phyloP scores from a whole-genome alignment of 2,329 filamentous ascomycete species.

The Pleomassaria siparia region DNA sequence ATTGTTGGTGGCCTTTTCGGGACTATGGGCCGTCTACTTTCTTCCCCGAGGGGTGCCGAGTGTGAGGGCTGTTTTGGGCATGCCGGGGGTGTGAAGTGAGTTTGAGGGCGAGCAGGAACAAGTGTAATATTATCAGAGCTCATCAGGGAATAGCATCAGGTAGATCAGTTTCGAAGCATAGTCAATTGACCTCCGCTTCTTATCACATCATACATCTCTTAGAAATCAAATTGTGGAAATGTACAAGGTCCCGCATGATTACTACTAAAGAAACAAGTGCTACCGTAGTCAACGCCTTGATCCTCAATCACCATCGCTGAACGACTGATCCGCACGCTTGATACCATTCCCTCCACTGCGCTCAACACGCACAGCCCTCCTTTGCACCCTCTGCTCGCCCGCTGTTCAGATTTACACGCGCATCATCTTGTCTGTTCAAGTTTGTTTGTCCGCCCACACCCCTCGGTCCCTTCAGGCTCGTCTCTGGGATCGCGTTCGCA shows the following conservation, averaged over 20 bases:
- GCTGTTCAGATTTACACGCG: slow-evolving; percentile 79
- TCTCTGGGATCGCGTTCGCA: slow-evolving; percentile 96
- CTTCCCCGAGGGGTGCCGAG: slow-evolving; percentile 48
- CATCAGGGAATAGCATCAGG: background rate
- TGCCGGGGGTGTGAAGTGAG: slow-evolving; percentile 46
- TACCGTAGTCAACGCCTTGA: slow-evolving; percentile 4
- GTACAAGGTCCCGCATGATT: background rate
- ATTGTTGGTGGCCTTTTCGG: slow-evolving; percentile 49
- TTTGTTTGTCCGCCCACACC: slow-evolving; percentile 62
- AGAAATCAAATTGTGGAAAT: background rate
- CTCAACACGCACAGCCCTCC: slow-evolving; percentile 85
- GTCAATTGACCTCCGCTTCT: background rate
- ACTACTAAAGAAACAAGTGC: slow-evolving; percentile 5
- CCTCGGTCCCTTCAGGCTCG: slow-evolving; percentile 84
- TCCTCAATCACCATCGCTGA: background rate
- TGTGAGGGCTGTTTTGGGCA: slow-evolving; percentile 47
- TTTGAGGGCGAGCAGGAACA: background rate
- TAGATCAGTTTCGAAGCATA: background rate
- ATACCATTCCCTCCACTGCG: background rate
- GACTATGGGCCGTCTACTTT: slow-evolving; percentile 52
- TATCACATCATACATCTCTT: background rate
- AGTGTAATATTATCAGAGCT: background rate
- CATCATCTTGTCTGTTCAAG: slow-evolving; percentile 61
- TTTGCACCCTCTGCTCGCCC: slow-evolving; percentile 73
- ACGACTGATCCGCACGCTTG: background rate